These are phyloP conservation scores for Xylaria sp. DNA, from an alignment of 2,329 filamentous ascomycete species.

Conservation along the genomic window DNA sequence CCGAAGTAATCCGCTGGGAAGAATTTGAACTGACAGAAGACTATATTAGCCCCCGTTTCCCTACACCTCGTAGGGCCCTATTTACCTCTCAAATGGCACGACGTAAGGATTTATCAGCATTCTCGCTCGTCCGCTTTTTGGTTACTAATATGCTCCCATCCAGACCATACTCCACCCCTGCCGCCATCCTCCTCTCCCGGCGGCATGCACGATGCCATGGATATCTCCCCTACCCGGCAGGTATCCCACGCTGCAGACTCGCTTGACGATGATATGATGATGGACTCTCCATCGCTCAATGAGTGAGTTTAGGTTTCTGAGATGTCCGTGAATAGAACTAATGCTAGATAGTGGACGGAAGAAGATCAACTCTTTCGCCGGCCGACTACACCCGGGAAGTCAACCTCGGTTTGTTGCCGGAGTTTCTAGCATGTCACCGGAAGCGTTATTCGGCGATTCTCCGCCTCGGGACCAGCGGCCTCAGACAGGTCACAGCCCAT, in stretches of 20 bases:
- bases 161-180: slow-evolving; percentile 75
- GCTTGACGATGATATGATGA: slow-evolving; percentile 43
- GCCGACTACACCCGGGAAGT: slow-evolving; percentile 55
- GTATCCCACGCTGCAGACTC: slow-evolving; percentile 63
- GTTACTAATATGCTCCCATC: slow-evolving; percentile 14
- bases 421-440: slow-evolving; percentile 61
- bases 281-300: slow-evolving; percentile 51
- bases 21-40: slow-evolving; percentile 11
- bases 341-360: slow-evolving; percentile 54
- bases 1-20: neutral
- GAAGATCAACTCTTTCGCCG: slow-evolving; percentile 54
- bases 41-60: slow-evolving; percentile 64
- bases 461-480: slow-evolving; percentile 65
- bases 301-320: slow-evolving; percentile 43
- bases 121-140: neutral
- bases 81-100: slow-evolving; percentile 69
- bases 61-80: slow-evolving; percentile 76
- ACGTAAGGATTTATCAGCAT: slow-evolving; percentile 45
- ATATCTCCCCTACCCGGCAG: slow-evolving; percentile 77
- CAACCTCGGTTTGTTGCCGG: slow-evolving; percentile 67
- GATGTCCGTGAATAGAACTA: slow-evolving; percentile 16
- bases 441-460: slow-evolving; percentile 76
- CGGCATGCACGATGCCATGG: slow-evolving; percentile 71
- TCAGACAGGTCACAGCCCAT: slow-evolving; percentile 56
- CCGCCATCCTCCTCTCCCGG: slow-evolving; percentile 73